These are phyloP conservation scores for Zygosaccharomyces siamensis DNA, from an alignment of 805 yeast species.

Conservation along the genomic window DNA sequence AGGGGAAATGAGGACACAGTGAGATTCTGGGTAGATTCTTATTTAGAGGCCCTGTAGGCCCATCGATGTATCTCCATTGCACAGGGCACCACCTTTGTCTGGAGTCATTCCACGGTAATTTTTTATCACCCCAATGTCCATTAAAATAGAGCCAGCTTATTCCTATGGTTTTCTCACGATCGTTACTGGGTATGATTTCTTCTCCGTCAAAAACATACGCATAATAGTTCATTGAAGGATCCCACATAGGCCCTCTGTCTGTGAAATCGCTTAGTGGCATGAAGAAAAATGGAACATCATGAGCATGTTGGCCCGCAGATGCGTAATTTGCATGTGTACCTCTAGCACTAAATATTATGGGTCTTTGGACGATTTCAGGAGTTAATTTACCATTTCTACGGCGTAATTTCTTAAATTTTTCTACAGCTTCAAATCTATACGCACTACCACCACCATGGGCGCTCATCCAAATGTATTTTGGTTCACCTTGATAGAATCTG, in stretches of 20 bases:
- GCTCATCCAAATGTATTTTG: constrained; percentile 88
- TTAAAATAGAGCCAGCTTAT: constrained; percentile 74
- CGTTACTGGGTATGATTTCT: constrained; percentile 37
- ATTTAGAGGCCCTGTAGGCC: constrained; percentile 85
- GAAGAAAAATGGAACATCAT: constrained; percentile 76
- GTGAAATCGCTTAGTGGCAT: constrained; percentile 88
- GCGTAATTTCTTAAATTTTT: constrained; percentile 49
- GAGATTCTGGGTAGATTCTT: constrained; percentile 66
- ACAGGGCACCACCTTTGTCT: constrained; percentile 84
- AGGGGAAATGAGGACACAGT: constrained; percentile 79
- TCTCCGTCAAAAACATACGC: constrained; percentile 76
- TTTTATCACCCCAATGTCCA: constrained; percentile 91
- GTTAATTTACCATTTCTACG: constrained; percentile 85
- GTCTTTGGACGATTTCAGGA: constrained; percentile 54
- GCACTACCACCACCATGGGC: constrained; percentile 99
- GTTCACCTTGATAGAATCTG: constrained; percentile 74
- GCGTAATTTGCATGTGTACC: constrained; percentile 98
- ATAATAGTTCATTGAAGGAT: constrained; percentile 74
- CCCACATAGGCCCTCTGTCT: constrained; percentile 94
- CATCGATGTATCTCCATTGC: constrained; percentile 87
- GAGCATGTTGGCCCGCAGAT: constrained; percentile 93
- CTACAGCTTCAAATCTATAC: constrained; percentile 69
- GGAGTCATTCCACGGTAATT: constrained; percentile 59
- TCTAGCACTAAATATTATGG: constrained; percentile 82
- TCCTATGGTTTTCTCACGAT: constrained; percentile 28